Base-by-base conservation (phyloP, 1,284 basidiomycete species). In the Fomitopsis schrenkii region DNA sequence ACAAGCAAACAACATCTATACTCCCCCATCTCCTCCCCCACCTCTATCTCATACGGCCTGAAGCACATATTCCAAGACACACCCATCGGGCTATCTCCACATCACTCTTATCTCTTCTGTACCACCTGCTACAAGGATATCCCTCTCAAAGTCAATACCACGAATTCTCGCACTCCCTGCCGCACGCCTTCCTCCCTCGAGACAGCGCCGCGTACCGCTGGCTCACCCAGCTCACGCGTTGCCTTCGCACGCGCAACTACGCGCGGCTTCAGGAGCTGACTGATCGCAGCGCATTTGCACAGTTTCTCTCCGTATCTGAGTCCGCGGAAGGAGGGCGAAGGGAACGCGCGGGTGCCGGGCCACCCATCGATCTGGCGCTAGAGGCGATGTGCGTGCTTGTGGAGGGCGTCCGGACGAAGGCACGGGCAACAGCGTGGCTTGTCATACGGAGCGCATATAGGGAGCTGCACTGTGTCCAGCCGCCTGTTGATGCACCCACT, bases 401-500 rank as follows among this genome's bases (percentile, higher is more conserved):
- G 6, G 76, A 80, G 22, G 69, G 71, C 2, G 67, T 91, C 40
- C 79, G 84, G 22, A 68, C 63, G 5, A 85, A 82, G 70, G 77
- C 77, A 10, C 79, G 85, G 42, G 75, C 77, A n/a, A 79, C 75
- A 22, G 74, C 82, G 2, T 91, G 89, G 89, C 67, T 63, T 0
- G 72, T 88, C n/a, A 66, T 91, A 42, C 82, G 87, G 44, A 76
- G 80, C 46, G 83, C 83, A 0, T 91, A 91, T 70, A 79, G 85
- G 46, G 89, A 91, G 68, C 64, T 91, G 5, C 77, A 79, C 22
- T 79, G 77, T 63, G 35, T 40, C 7, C 57, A 62, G 15, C 50
- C 54, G 50, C 40, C 45, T 1, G 26, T 9, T 10, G 58, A 59
- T 15, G 38, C 57, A 35, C 74, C 77, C 56, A 48, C 57, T 10